Evolutionary conservation across 495 filamentous ascomycete genomes (phyloP), one percentile per base, ranked within the genome.

Genomic region (Neurospora cerealis): DNA sequence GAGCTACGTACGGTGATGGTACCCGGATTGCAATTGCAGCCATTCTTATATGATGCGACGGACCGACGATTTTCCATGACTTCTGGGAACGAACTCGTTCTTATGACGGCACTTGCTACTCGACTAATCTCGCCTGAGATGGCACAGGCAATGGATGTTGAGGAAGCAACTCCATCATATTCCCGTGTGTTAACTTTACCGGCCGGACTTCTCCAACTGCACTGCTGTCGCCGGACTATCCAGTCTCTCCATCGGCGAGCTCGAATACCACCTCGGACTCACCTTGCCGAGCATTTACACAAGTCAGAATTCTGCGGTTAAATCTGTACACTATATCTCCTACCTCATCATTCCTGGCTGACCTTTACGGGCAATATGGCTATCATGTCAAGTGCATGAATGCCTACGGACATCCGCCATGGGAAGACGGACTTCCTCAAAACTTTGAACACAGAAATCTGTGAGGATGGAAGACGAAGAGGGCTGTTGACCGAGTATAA

Each of bases 141-240:
- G 76, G 72, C 69, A 70, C 34, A 28, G 17, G 5, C 74, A 3
- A 32, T 74, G 72, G 70, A 74, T 74, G 70, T 70, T 70, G 70
- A 72, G 73, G 71, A 74, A 54, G 21, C 60, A 73, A 74, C 36
- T 71, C 44, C 17, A 28, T 54, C 15, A 34, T 38, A 38, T 69
- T 76, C n/a, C 74, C 70, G 66, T 10, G 19, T 37, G 46, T 6
- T 44, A 38, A 70, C 73, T 75, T 76, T 71, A 71, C 76, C 76
- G 76, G 74, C 71, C 73, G 72, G 69, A 71, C 74, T 60, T 36
- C 24, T 34, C 73, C 73, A 69, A 69, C 17, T 40, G 32, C 54
- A 44, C 7, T 48, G 48, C 66, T 34, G 39, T 32, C 46, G 36
- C 15, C 48, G 34, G 3, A 13, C 72, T 40, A n/a, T n/a, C n/a